These are phyloP conservation scores for Chlorella variabilis DNA, from an alignment of 163 green algal genomes.

Conservation along the genomic window DNA sequence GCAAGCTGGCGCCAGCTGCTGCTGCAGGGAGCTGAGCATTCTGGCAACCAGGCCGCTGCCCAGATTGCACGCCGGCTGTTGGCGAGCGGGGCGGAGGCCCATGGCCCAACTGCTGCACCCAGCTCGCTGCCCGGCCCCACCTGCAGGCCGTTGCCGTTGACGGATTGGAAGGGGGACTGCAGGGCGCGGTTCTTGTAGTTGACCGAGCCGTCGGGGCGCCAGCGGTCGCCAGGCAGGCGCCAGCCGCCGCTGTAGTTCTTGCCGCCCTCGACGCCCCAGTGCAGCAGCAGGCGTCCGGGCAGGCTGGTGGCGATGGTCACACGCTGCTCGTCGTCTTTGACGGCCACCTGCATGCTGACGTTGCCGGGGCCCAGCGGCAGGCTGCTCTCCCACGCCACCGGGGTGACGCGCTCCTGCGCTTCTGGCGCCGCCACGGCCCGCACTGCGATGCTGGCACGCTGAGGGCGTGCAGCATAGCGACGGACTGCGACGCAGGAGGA, in stretches of 20 bases:
- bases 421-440: neutral
- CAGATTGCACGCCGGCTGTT: too few relatives aligned
- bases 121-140: too few relatives aligned
- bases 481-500: neutral
- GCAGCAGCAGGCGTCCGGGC: constrained; percentile 81
- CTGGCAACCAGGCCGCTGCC: too few relatives aligned
- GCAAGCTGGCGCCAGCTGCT: too few relatives aligned
- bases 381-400: neutral
- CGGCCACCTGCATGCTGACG: constrained; percentile 2
- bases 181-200: constrained; percentile 96
- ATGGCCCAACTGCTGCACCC: too few relatives aligned
- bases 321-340: constrained; percentile 12
- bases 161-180: constrained; percentile 76
- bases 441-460: neutral
- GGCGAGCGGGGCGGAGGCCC: too few relatives aligned
- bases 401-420: neutral
- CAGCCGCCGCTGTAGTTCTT: constrained; percentile 88
- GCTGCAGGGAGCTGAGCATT: too few relatives aligned
- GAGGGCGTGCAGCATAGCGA: neutral
- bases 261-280: constrained; percentile 94
- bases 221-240: constrained; percentile 75
- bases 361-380: constrained; percentile 24
- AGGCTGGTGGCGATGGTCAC: constrained; percentile 62
- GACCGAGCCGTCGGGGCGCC: constrained; percentile 81
- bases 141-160: constrained; percentile 22